Percentiles rank a stretch among this genome's conserved stretches.
Conservation (phyloP, 257 asterid species). For the Nicotiana sylvestris region DNA sequence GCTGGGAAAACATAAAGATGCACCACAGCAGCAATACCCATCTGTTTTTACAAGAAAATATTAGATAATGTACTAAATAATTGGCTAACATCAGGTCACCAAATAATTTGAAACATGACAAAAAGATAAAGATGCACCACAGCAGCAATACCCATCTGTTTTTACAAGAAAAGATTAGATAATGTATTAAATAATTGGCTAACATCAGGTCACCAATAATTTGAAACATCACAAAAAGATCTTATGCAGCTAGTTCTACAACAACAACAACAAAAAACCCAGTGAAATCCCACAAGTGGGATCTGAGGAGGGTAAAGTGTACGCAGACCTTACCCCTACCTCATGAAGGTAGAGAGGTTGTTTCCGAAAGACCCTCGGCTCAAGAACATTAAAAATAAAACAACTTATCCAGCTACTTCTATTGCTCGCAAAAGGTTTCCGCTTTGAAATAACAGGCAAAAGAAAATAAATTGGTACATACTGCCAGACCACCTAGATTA, state of each 20-base stretch:
- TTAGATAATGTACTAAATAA: conserved; percentile 16
- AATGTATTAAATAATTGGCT: conserved; percentile 10
- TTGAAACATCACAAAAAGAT: background rate
- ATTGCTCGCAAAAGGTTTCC: background rate
- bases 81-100: background rate
- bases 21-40: conserved; percentile 97
- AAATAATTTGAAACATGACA: background rate
- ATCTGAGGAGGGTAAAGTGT: no score
- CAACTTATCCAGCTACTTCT: background rate
- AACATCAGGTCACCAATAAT: background rate
- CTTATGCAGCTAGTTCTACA: background rate
- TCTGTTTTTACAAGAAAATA: conserved; percentile 45
- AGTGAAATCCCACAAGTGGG: no score
- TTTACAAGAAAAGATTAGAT: conserved; percentile 22
- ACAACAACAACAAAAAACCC: no score
- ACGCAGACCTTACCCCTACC: no score
- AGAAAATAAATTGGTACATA: background rate
- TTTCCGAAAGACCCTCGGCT: no score
- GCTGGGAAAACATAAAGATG: conserved; percentile 96
- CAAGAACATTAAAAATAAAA: no score
- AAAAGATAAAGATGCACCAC: conserved; percentile 29
- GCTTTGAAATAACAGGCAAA: background rate
- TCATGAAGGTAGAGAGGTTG: no score
- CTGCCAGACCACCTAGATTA: no score
- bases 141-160: conserved; percentile 98